Base-by-base conservation (phyloP, 2,329 filamentous ascomycete species). In the Macrophomina phaseolina region DNA sequence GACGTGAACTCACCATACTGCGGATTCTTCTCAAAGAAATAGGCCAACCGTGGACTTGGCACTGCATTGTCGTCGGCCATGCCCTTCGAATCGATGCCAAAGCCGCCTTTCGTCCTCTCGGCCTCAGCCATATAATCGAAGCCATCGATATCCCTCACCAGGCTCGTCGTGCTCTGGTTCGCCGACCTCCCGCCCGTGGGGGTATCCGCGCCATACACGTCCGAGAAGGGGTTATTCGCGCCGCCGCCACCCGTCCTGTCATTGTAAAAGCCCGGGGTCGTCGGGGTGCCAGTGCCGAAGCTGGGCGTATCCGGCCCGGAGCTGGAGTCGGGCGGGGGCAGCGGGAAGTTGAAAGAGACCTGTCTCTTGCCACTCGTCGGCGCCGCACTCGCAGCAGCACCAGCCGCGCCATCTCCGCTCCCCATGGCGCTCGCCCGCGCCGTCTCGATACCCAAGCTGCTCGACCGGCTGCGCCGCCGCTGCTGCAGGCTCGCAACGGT, bases 11-110 rank as follows among this genome's bases (percentile, higher is more conserved):
- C 42, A 62, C 58, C 58, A 46, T 36, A 32, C n/a, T 62, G 58
- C 45, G 32, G 58, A 28, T 38, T 49, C 16, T 28, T 23, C 58
- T 62, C 58, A 11, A 62, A 62, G 58, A 62, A 62, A 62, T 62
- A 62, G 32, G n/a, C 58, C 58, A 62, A 23, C 42, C 49, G 49
- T n/a, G 32, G 42, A 9, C 45, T 49, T 30, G 30, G 30, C 45
- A 36, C 16, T 3, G 23, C 30, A 16, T 9, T 42, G 42, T 18
- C 58, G 5, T 9, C 58, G 16, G 5, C 32, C 52, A 38, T 5
- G 23, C 40, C 56, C 56, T 60, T 60, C 23, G 40, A 38, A 34
- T 62, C 58, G 1, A 34, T 40, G n/a, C 18, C 42, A 4, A 23
- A n/a, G 16, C 58, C 58, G 3, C 42, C 58, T 45, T 62, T 62